Base-by-base conservation (phyloP, 1,284 basidiomycete genomes). In the Paramarasmius palmivorus region DNA sequence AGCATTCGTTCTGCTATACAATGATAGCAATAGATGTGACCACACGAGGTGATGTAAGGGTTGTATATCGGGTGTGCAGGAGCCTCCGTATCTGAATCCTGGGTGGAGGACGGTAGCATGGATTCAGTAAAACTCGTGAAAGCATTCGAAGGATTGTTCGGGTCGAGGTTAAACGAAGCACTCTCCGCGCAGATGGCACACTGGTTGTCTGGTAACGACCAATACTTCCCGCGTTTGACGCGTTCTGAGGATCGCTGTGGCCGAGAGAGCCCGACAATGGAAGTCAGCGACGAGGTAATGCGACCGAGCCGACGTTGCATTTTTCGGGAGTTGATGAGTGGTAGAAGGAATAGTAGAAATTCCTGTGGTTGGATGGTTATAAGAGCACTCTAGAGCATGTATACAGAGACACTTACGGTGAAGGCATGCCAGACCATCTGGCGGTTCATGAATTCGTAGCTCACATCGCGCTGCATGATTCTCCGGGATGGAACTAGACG, bases 351-450 rank as follows among this genome's bases (percentile, higher is more conserved):
- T 40, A 99, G 76, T 23, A 98, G 76, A 71, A 99, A 98, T 80
- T 99, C 96, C 95, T 97, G 63, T 10, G n/a, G n/a, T n/a, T n/a
- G n/a, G 25, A 40, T 48, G 19, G 23, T 20, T 23, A 25, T 41
- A 10, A 54, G 22, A 26, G 19, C 1, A 60, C 48, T 53, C 52
- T 38, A 7, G 29, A 52, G 17, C 26, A 46, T 41, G 34, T 46
- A 23, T 23, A 10, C 15, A 32, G 23, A 46, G 46, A 36, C 5
- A 72, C 89, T 58, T 67, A 95, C 94, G 1, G 96, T 99, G 69
- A 99, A 96, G 1, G 94, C 92, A 67, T 96, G 92, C 97, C 97
- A 99, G 50, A 99, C 96, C 79, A 99, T 92, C 71, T 99, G 97
- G 53, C 97, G 89, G 64, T 99, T 98, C 88, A 99, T 93, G 65